Percentiles rank a stretch among this genome's conserved stretches.
Conservation (phyloP, 163 green algal genomes). For the Prototheca wickerhamii region DNA sequence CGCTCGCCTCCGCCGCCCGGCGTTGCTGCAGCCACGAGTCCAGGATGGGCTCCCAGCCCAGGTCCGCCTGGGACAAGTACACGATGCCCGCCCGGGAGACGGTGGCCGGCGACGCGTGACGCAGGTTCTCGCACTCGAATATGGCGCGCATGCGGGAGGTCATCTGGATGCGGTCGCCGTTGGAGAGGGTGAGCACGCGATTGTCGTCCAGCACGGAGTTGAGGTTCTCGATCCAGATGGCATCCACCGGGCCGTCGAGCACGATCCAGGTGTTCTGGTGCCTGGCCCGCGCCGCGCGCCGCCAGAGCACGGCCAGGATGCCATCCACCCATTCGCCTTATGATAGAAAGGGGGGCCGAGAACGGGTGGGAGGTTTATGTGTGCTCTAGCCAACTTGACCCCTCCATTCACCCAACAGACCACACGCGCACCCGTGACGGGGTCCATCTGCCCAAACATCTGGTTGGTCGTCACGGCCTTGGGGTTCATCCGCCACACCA, state of each 20-base stretch:
- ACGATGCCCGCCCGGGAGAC: constrained; percentile 92
- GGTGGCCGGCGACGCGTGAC: constrained; percentile 88
- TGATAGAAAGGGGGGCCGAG: not conserved
- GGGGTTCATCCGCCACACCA: constrained; percentile 90
- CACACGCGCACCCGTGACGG: constrained; percentile 45
- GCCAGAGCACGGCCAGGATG: constrained; percentile 84
- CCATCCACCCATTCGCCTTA: constrained; percentile 85
- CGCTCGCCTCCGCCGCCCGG: constrained; percentile 37
- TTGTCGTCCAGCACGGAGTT: constrained; percentile 87
- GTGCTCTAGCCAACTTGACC: not conserved
- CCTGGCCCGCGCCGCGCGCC: constrained; percentile 77
- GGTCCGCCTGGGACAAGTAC: constrained; percentile 82
- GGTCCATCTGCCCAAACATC: constrained; percentile 87
- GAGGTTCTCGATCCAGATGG: constrained; percentile 97
- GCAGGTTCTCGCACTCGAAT: constrained; percentile 92
- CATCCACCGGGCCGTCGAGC: constrained; percentile 91
- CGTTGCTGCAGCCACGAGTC: constrained; percentile 69
- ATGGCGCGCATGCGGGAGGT: constrained; percentile 82
- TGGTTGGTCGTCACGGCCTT: constrained; percentile 89
- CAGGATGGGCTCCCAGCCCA: constrained; percentile 81
- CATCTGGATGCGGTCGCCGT: constrained; percentile 94
- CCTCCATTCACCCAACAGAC: not conserved
- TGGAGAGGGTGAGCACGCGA: constrained; percentile 88
- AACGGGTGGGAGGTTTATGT: not conserved
- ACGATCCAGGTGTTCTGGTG: constrained; percentile 94